Evolutionary conservation across 108 stramenopile species (phyloP).

Genomic region (Epipyxis sp.): DNA sequence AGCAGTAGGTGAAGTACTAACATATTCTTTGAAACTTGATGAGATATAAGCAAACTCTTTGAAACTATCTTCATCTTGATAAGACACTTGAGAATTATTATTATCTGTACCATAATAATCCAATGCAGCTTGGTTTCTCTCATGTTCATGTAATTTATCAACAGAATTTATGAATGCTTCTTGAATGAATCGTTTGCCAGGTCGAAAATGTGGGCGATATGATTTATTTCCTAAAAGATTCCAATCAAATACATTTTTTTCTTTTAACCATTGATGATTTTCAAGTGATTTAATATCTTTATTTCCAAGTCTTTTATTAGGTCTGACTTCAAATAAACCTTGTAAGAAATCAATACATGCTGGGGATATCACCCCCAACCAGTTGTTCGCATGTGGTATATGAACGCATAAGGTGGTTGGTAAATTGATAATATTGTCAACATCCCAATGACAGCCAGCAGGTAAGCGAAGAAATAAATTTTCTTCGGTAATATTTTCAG

Average conservation of each 20-base stretch:
- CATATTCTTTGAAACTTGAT: too few species aligned
- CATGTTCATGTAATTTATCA: too few species aligned
- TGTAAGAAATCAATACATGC: not conserved
- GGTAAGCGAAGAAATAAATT: not conserved
- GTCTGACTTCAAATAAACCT: not conserved
- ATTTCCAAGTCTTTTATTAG: not conserved
- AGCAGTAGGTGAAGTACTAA: too few species aligned
- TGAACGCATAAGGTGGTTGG: not conserved
- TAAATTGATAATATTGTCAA: not conserved
- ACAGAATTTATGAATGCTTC: too few species aligned
- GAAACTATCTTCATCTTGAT: too few species aligned
- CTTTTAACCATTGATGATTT: not conserved
- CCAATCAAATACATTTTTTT: not conserved
- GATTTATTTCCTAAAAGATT: not conserved
- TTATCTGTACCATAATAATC: too few species aligned
- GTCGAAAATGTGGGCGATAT: conserved; percentile 9
- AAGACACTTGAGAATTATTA: too few species aligned
- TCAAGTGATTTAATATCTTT: not conserved
- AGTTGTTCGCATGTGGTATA: not conserved
- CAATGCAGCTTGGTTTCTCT: too few species aligned
- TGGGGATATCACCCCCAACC: not conserved
- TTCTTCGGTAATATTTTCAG: not conserved
- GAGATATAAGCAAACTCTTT: too few species aligned
- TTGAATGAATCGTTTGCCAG: conserved; percentile 8
- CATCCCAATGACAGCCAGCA: conserved; percentile 2